phyloP scores from a whole-genome alignment of 805 yeast species.

The Tetrapisispora arboricola region DNA sequence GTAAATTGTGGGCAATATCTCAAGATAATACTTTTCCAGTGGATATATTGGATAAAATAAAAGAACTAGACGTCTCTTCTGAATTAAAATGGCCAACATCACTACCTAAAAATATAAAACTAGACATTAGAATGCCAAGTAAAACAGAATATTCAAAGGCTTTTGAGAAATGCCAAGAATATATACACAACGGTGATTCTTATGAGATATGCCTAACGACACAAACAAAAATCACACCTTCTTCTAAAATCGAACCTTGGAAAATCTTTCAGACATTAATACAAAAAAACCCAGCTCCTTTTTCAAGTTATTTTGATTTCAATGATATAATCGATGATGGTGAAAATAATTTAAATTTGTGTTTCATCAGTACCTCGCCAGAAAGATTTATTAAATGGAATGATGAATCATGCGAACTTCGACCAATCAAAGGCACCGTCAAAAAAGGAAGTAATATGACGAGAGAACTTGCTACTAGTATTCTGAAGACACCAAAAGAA shows the following conservation, averaged over 20 bases:
- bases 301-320: slow-evolving; percentile 69
- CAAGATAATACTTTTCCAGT: slow-evolving; percentile 33
- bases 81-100: slow-evolving; percentile 10
- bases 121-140: slow-evolving; percentile 40
- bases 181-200: slow-evolving; percentile 71
- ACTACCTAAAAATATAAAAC: slow-evolving; percentile 16
- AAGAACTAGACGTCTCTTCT: neutral
- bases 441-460: slow-evolving; percentile 48
- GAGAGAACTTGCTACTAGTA: slow-evolving; percentile 46
- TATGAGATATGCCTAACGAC: slow-evolving; percentile 89
- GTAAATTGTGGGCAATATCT: slow-evolving; percentile 43
- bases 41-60: neutral
- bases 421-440: slow-evolving; percentile 97
- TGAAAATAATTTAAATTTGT: slow-evolving; percentile 39
- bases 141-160: slow-evolving; percentile 42
- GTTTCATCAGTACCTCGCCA: slow-evolving; percentile 81
- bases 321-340: slow-evolving; percentile 22
- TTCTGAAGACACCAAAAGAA: slow-evolving; percentile 79
- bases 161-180: slow-evolving; percentile 56
- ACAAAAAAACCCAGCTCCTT: slow-evolving; percentile 81
- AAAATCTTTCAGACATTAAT: slow-evolving; percentile 65
- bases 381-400: slow-evolving; percentile 86
- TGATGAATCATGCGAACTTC: slow-evolving; percentile 51
- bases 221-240: slow-evolving; percentile 50
- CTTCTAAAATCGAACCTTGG: slow-evolving; percentile 53